Evolutionary conservation across 2,329 filamentous ascomycete species (phyloP), one percentile per base, ranked within the genome.

Genomic region (Trichoderma atrobrunneum): DNA sequence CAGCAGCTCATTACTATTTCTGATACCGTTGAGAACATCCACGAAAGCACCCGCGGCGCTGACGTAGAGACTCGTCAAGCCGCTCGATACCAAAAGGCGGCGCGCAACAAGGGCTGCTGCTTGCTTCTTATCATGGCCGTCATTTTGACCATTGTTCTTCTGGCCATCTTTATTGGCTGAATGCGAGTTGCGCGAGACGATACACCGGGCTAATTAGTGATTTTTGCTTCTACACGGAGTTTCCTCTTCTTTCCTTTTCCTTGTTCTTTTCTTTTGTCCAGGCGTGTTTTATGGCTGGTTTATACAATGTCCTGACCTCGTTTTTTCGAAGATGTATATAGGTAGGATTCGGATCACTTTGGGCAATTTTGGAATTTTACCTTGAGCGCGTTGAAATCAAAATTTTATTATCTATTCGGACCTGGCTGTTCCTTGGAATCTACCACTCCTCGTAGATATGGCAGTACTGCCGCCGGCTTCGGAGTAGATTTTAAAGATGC

Each of bases 61-160:
- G 94, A 98, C 80, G 83, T 91, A 71, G 95, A 99, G 83, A 86
- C 97, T 76, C 88, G 93, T 74, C 92, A 92, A 77, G 96, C 96
- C 21, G 94, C 92, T 74, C 87, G 94, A 77, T 97, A 98, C 82
- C 97, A 99, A 86, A 97, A 95, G 87, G 95, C 94, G 74, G 96
- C 96, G 32, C 89, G 97, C 75, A 96, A 94, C 83, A 98, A 97
- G 87, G 93, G 93, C 54, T 99, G 95, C 81, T 98, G 95, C 80
- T 84, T 99, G 80, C 83, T 99, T 78, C 83, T 99, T 65, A 95
- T 99, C 73, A 81, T 99, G 78, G 91, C 92, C 1, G 89, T 99
- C 62, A 96, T 99, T 73, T 82, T 98, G 78, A 92, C 94, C 4
- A 94, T 99, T 76, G 91, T 99, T 59, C 87, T 99, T 73, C 84